phyloP scores from a whole-genome alignment of 2,329 filamentous ascomycete genomes.

The Phyllachora maydis region DNA sequence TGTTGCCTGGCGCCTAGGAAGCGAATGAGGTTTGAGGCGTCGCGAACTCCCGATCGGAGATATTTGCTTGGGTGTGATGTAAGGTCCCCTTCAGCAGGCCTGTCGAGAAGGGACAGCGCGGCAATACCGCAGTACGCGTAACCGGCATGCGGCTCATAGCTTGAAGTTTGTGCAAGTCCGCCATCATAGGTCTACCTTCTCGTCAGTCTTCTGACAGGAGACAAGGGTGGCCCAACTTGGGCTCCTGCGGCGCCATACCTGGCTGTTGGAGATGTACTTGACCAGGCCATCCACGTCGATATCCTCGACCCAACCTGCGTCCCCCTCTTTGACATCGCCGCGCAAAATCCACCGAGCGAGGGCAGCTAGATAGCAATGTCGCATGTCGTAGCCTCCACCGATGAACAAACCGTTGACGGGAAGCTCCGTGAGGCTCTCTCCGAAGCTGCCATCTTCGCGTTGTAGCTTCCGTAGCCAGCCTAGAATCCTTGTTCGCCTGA shows the following conservation, averaged over 20 bases:
- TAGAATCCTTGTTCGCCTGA: constrained; percentile 48
- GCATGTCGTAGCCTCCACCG: constrained; percentile 66
- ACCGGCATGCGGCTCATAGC: constrained; percentile 73
- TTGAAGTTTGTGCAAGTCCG: constrained; percentile 58
- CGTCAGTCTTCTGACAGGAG: background rate
- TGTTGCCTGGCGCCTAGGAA: constrained; percentile 43
- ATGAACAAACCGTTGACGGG: constrained; percentile 20
- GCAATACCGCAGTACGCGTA: constrained; percentile 80
- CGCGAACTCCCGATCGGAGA: constrained; percentile 17
- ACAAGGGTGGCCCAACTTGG: background rate
- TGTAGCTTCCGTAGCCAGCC: constrained; percentile 60
- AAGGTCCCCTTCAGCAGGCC: constrained; percentile 20
- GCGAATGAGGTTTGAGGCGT: constrained; percentile 14
- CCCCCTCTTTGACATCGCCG: constrained; percentile 29
- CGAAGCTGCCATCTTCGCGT: constrained; percentile 73
- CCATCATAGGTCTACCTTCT: constrained; percentile 53
- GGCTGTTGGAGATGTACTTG: constrained; percentile 45
- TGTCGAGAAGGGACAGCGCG: constrained; percentile 55
- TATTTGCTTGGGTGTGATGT: constrained; percentile 10
- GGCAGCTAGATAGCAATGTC: constrained; percentile 73
- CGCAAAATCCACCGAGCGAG: constrained; percentile 66
- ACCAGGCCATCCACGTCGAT: constrained; percentile 54
- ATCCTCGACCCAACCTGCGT: constrained; percentile 40
- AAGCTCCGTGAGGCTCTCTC: constrained; percentile 47
- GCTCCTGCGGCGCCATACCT: too few species aligned